phyloP scores from a whole-genome alignment of 805 yeast species.

The Metschnikowia arizonensis region DNA sequence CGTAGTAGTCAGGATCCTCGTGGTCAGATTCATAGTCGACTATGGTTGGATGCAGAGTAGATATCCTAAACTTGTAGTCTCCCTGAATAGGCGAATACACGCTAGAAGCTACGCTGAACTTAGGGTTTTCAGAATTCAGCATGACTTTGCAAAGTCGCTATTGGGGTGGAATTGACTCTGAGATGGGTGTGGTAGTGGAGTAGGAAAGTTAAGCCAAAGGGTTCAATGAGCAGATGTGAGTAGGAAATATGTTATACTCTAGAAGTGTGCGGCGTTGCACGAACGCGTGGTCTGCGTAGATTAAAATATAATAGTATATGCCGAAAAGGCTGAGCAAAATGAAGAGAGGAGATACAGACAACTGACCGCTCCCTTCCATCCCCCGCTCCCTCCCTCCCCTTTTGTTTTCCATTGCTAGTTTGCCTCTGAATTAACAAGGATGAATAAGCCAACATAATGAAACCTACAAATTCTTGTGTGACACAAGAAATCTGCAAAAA shows the following conservation, averaged over 20 bases:
- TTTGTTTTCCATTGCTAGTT: not conserved
- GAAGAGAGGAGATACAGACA: not conserved
- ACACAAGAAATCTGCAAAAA: not conserved
- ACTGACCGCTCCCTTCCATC: too few species aligned
- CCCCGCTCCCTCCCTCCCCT: too few species aligned
- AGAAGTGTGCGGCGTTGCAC: slow-evolving; percentile 3
- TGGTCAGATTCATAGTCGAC: slow-evolving; percentile 18
- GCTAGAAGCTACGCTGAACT: slow-evolving; percentile 32
- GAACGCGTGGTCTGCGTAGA: slow-evolving; percentile 2
- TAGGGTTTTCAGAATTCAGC: slow-evolving; percentile 1
- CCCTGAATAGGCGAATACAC: slow-evolving; percentile 27
- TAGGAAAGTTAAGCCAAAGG: not conserved
- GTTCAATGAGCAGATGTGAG: not conserved
- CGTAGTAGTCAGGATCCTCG: slow-evolving; percentile 8
- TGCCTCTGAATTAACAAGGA: not conserved
- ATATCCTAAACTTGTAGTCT: slow-evolving; percentile 13
- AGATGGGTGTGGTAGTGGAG: not conserved
- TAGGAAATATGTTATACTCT: not conserved
- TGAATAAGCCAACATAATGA: not conserved
- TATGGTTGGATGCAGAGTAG: slow-evolving; percentile 11
- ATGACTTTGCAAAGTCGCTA: not conserved
- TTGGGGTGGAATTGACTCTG: not conserved
- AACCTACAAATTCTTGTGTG: not conserved
- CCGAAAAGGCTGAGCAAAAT: not conserved
- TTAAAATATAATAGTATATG: not conserved